phyloP scores from a whole-genome alignment of 2,329 filamentous ascomycete genomes.

The Thelonectria rubi region DNA sequence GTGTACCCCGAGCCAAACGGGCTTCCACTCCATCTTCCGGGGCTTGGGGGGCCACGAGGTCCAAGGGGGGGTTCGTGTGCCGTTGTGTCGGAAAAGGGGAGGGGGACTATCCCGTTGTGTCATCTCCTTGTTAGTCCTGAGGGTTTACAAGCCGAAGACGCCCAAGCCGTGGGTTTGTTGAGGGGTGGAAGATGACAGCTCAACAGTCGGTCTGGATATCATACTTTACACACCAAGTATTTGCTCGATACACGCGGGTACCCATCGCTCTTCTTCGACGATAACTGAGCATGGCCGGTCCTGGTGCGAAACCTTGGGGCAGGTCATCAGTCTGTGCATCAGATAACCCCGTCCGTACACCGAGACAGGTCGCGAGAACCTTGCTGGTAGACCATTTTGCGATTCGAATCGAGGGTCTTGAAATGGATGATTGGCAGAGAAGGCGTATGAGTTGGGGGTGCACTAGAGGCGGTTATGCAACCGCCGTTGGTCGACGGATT shows the following conservation, averaged over 20 bases:
- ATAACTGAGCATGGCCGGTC: background rate
- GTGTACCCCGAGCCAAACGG: conserved; percentile 5
- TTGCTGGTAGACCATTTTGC: background rate
- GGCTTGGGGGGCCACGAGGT: conserved; percentile 28
- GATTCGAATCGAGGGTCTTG: conserved; percentile 9
- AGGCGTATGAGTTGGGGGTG: conserved; percentile 2
- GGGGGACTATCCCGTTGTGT: conserved; percentile 3
- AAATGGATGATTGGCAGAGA: conserved; percentile 7
- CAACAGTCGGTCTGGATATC: background rate
- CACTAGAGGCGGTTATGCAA: conserved; percentile 15
- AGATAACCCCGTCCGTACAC: background rate
- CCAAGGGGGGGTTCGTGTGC: conserved; percentile 29
- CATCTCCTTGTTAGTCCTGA: background rate
- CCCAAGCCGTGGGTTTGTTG: no score
- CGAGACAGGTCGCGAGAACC: background rate
- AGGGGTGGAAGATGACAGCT: background rate
- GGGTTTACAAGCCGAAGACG: background rate
- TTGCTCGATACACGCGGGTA: background rate
- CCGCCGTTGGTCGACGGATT: conserved; percentile 6
- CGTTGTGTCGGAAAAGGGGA: conserved; percentile 29
- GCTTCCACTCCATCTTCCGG: conserved; percentile 12
- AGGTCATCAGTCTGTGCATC: conserved; percentile 3
- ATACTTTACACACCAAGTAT: background rate
- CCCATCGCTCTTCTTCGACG: background rate
- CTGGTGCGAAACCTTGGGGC: conserved; percentile 23